Conservation (phyloP, 768 basidiomycete species). For the Suillus variegatus region DNA sequence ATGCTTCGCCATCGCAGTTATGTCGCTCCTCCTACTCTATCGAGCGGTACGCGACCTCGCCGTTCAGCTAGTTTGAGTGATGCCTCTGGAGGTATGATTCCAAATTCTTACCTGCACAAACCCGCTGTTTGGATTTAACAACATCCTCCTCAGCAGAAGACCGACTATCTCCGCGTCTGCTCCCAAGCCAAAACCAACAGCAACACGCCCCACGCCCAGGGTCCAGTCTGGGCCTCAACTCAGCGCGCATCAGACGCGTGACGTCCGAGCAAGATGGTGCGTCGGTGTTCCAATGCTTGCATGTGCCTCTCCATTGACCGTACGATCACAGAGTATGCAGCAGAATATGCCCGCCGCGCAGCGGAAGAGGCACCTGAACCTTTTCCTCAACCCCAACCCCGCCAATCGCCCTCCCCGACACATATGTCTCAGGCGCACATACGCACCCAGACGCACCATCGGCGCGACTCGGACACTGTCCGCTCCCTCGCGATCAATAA, state of each 20-base stretch:
- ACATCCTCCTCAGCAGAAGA: constrained; percentile 25
- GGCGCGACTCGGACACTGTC: constrained; percentile 77
- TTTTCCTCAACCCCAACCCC: constrained; percentile 31
- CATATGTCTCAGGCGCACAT: constrained; percentile 35
- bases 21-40: constrained; percentile 31
- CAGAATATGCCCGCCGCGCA: constrained; percentile 25
- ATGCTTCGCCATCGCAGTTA: constrained; percentile 29
- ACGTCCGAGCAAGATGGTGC: constrained; percentile 48
- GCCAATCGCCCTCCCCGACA: constrained; percentile 58
- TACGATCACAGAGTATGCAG: constrained; percentile 24
- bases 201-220: constrained; percentile 39
- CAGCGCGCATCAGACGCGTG: constrained; percentile 39
- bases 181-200: constrained; percentile 19
- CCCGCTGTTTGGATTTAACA: constrained; percentile 26
- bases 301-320: neutral
- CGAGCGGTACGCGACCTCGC: constrained; percentile 56
- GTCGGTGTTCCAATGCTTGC: constrained; percentile 14
- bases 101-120: neutral
- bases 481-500: constrained; percentile 45
- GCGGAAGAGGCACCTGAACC: constrained; percentile 14
- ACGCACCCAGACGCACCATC: constrained; percentile 50
- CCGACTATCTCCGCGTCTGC: constrained; percentile 26
- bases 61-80: constrained; percentile 82
- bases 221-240: constrained; percentile 43
- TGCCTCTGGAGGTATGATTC: constrained; percentile 37